These are phyloP conservation scores for Clonostachys chloroleuca DNA, from an alignment of 2,329 filamentous ascomycete genomes.

Conservation along the genomic window DNA sequence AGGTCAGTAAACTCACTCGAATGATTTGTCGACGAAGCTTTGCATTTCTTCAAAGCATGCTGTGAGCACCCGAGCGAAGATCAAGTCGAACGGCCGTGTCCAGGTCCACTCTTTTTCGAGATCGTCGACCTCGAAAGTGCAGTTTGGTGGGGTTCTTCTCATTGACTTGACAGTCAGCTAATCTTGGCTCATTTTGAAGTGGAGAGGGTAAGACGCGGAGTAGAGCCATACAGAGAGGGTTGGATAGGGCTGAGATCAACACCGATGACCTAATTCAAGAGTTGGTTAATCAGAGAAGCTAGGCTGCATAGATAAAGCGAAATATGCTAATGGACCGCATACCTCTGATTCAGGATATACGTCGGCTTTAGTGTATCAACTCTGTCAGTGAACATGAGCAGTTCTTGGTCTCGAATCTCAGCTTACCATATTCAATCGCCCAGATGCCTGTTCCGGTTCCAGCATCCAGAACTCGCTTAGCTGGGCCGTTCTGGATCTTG, in stretches of 20 bases:
- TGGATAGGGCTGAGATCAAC: constrained; percentile 28
- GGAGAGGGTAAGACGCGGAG: not conserved
- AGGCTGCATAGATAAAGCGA: not conserved
- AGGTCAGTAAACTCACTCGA: not conserved
- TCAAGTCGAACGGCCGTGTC: constrained; percentile 23
- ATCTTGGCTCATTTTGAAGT: not conserved
- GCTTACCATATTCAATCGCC: constrained; percentile 21
- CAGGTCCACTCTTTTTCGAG: constrained; percentile 26
- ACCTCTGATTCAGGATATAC: constrained; percentile 11
- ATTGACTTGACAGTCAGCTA: not conserved
- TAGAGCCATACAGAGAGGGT: constrained; percentile 8
- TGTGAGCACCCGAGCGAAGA: constrained; percentile 23
- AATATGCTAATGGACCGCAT: not conserved
- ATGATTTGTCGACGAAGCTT: constrained; percentile 13
- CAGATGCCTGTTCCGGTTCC: constrained; percentile 25
- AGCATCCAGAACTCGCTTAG: constrained; percentile 19
- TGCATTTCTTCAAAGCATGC: constrained; percentile 18
- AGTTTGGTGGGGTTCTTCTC: constrained; percentile 32
- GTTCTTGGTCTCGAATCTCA: constrained; percentile 9
- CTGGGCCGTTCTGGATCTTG: not conserved
- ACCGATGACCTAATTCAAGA: constrained; percentile 10
- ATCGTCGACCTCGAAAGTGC: constrained; percentile 37
- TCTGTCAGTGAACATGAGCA: not conserved
- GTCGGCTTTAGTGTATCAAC: constrained; percentile 5
- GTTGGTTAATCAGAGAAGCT: not conserved